These are phyloP conservation scores for Xylaria grammica DNA, from an alignment of 495 filamentous ascomycete species.

Conservation along the genomic window DNA sequence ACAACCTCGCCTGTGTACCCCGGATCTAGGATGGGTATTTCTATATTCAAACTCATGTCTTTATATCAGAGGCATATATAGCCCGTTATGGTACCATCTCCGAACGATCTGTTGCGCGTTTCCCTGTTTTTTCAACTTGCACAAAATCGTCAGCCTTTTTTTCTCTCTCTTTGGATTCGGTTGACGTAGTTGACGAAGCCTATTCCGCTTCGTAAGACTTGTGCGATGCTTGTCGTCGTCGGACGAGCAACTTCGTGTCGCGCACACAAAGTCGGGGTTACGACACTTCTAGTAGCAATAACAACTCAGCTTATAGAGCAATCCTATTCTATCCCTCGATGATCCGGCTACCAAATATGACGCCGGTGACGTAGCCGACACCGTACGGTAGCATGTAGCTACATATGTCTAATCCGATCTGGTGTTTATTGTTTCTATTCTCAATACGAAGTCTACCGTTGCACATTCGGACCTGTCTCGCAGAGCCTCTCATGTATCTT, in stretches of 20 bases:
- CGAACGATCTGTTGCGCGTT: constrained; percentile 12
- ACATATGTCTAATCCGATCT: no score
- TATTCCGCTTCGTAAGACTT: no score
- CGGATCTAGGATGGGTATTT: no score
- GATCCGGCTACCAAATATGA: neutral
- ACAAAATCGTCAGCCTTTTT: neutral
- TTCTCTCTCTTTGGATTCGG: neutral
- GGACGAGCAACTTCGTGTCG: no score
- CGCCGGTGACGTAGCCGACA: neutral
- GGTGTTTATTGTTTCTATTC: no score
- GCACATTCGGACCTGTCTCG: neutral
- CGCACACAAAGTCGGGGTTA: no score
- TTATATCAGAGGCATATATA: neutral
- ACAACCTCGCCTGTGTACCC: no score
- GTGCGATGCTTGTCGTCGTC: no score
- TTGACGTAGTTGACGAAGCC: neutral
- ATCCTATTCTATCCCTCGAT: no score
- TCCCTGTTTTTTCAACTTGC: constrained; percentile 5
- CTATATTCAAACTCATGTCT: neutral
- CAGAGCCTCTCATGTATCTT: constrained; percentile 14
- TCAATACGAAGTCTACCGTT: neutral
- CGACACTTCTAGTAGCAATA: no score
- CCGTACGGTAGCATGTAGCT: no score
- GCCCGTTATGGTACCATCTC: neutral
- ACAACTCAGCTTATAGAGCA: no score